Conservation (phyloP, 1,284 basidiomycete species). For the Boletellus dicymbophilus region DNA sequence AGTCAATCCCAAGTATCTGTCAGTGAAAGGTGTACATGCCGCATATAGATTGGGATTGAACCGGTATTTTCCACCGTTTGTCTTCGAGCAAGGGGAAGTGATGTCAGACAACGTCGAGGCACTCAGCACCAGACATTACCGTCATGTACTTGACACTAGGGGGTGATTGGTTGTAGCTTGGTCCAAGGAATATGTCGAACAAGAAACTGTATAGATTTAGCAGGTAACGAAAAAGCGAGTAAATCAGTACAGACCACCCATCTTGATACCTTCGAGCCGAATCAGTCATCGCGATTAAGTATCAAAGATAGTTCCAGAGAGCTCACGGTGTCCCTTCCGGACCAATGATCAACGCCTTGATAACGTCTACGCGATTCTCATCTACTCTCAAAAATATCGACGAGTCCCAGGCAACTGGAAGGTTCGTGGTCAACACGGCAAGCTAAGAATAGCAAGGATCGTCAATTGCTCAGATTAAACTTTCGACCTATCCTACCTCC, state of each 20-base stretch:
- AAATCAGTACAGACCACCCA: slow-evolving; percentile 61
- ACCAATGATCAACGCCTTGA: slow-evolving; percentile 88
- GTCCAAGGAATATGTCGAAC: slow-evolving; percentile 90
- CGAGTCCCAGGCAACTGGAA: slow-evolving; percentile 89
- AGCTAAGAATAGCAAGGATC: slow-evolving; percentile 50
- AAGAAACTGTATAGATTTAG: slow-evolving; percentile 50
- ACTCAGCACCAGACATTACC: slow-evolving; percentile 38
- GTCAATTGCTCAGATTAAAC: slow-evolving; percentile 6
- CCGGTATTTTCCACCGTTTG: slow-evolving; percentile 84
- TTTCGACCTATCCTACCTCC: slow-evolving; percentile 53
- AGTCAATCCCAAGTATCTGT: slow-evolving; percentile 2
- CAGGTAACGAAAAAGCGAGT: slow-evolving; percentile 1
- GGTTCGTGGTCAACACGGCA: slow-evolving; percentile 85
- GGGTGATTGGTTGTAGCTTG: slow-evolving; percentile 78
- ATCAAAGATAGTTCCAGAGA: slow-evolving; percentile 16
- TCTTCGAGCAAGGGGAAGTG: slow-evolving; percentile 46
- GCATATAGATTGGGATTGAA: slow-evolving; percentile 93
- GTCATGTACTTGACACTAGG: slow-evolving; percentile 91
- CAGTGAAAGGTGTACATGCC: slow-evolving; percentile 42
- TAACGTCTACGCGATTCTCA: slow-evolving; percentile 85
- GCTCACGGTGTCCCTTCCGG: slow-evolving; percentile 90
- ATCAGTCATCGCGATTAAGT: background rate
- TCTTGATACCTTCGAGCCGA: slow-evolving; percentile 65
- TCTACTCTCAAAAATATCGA: slow-evolving; percentile 88
- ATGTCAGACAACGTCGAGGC: slow-evolving; percentile 5